phyloP scores from a whole-genome alignment of 768 basidiomycete species.

The Russula sp. region DNA sequence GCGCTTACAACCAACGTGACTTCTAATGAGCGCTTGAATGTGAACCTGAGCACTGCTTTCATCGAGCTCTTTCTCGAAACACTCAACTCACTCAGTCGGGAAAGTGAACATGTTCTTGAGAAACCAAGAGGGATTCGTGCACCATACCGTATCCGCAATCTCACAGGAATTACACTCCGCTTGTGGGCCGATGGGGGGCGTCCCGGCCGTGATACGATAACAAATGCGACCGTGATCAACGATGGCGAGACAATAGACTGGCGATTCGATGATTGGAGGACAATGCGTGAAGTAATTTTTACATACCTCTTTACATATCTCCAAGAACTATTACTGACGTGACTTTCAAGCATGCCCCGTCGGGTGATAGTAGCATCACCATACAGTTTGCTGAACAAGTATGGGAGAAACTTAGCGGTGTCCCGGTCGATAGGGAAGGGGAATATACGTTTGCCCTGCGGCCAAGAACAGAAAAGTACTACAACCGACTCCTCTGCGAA shows the following conservation, averaged over 20 bases:
- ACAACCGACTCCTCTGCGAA: constrained; percentile 82
- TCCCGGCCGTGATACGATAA: constrained; percentile 45
- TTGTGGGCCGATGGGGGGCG: constrained; percentile 83
- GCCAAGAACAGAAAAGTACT: constrained; percentile 69
- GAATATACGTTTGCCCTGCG: constrained; percentile 86
- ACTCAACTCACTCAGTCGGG: constrained; percentile 67
- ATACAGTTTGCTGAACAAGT: constrained; percentile 79
- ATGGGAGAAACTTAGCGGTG: constrained; percentile 85
- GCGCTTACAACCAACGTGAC: constrained; percentile 59
- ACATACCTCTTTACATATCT: not conserved
- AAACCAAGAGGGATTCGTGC: constrained; percentile 85
- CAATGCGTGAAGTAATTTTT: constrained; percentile 78
- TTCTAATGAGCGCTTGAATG: constrained; percentile 80
- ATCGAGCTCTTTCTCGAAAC: constrained; percentile 79
- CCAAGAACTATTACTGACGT: constrained; percentile 2
- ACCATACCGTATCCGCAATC: constrained; percentile 89
- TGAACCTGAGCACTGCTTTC: constrained; percentile 90
- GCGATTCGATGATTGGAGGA: constrained; percentile 96
- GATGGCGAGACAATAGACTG: constrained; percentile 83
- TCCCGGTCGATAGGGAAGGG: constrained; percentile 93
- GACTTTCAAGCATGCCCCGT: constrained; percentile 41
- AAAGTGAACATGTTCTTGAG: constrained; percentile 67
- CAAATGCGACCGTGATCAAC: constrained; percentile 56
- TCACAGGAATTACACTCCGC: constrained; percentile 80
- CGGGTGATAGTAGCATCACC: constrained; percentile 80